These are phyloP conservation scores for Vaucheria bursata DNA, from an alignment of 352 stramenopile species.

Conservation along the genomic window DNA sequence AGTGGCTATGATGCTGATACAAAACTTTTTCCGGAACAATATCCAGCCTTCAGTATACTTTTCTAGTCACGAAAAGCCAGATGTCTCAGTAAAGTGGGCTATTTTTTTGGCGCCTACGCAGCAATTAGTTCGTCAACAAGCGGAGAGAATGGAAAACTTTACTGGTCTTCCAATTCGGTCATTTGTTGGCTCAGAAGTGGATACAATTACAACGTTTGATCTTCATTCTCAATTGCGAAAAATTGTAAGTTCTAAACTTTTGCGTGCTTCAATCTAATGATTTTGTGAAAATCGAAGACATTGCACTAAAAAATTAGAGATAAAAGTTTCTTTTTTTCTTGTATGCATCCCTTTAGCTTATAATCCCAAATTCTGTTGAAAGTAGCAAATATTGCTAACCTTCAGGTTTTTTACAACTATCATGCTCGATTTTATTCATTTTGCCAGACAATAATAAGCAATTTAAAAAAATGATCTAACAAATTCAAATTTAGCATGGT, in stretches of 20 bases:
- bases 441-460: too few relatives aligned
- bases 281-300: not conserved
- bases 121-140: slow-evolving; percentile 42
- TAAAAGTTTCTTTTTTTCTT: too few relatives aligned
- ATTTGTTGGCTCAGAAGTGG: slow-evolving; percentile 17
- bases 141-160: slow-evolving; percentile 20
- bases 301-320: too few relatives aligned
- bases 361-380: too few relatives aligned
- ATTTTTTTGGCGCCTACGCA: slow-evolving; percentile 41
- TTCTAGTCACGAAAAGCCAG: not conserved
- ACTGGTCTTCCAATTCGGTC: slow-evolving; percentile 27
- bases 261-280: too few relatives aligned
- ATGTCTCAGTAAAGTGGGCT: slow-evolving; percentile 16
- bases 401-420: too few relatives aligned
- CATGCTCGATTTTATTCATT: too few relatives aligned
- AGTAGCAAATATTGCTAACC: too few relatives aligned
- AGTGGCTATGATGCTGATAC: slow-evolving; percentile 39
- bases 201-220: not conserved
- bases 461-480: too few relatives aligned
- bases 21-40: slow-evolving; percentile 33
- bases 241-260: not conserved
- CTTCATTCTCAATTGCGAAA: not conserved
- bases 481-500: too few relatives aligned
- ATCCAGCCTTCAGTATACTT: not conserved
- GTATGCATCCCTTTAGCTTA: too few relatives aligned